Percentiles rank a stretch among this genome's conserved stretches.
Conservation (phyloP, 148 eudicot genomes). For the Cornus controversa region DNA sequence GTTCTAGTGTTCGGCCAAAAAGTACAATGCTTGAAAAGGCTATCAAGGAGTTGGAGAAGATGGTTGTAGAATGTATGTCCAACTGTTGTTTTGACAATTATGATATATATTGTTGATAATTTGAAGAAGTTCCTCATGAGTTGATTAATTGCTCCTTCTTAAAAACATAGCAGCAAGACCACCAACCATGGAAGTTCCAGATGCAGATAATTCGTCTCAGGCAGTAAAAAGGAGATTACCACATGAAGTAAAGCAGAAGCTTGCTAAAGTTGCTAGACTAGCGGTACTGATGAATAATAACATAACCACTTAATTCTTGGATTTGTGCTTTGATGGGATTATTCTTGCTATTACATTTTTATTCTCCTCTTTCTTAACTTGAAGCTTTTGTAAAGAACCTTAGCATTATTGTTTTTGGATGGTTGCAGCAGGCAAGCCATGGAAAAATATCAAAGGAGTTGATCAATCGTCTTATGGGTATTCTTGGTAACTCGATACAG, state of each 20-base stretch:
- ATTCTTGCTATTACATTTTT: too few species aligned
- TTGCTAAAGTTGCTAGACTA: slow-evolving; percentile 92
- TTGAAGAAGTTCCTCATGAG: neutral
- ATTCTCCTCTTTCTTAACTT: neutral
- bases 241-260: slow-evolving; percentile 85
- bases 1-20: slow-evolving; percentile 64
- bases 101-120: neutral
- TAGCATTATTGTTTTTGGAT: neutral
- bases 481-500: slow-evolving; percentile 85
- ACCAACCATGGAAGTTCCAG: slow-evolving; percentile 61
- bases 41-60: slow-evolving; percentile 84
- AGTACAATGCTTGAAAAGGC: slow-evolving; percentile 78
- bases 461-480: slow-evolving; percentile 83
- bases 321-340: neutral
- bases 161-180: slow-evolving; percentile 64
- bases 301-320: neutral
- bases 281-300: slow-evolving; percentile 51
- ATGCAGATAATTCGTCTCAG: slow-evolving; percentile 74
- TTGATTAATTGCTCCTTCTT: slow-evolving; percentile 12
- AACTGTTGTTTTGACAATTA: slow-evolving; percentile 31
- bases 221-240: slow-evolving; percentile 88
- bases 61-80: slow-evolving; percentile 88
- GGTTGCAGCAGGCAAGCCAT: slow-evolving; percentile 74
- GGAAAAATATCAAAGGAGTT: slow-evolving; percentile 79
- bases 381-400: neutral